Evolutionary conservation across 2,329 filamentous ascomycete species (phyloP).

Genomic region (Stenocarpella maydis): DNA sequence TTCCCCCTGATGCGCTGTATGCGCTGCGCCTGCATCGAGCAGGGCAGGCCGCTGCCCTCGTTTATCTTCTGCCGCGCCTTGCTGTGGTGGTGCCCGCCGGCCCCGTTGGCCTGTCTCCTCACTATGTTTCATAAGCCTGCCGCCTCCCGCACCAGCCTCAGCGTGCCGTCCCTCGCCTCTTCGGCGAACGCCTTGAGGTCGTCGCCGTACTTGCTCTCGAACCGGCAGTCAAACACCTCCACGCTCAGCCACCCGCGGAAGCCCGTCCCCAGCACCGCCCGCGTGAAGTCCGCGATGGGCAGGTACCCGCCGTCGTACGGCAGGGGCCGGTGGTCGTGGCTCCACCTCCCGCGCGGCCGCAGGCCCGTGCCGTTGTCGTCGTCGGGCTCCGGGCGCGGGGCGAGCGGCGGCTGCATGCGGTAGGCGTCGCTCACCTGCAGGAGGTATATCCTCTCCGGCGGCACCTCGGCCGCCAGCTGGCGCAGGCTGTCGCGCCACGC

Average conservation of each 20-base stretch:
- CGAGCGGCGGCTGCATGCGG: constrained; percentile 64
- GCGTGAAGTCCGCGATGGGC: constrained; percentile 70
- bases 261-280: constrained; percentile 72
- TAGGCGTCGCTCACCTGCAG: constrained; percentile 81
- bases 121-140: not conserved
- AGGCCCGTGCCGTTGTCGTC: constrained; percentile 61
- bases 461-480: constrained; percentile 64
- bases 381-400: constrained; percentile 46
- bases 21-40: not conserved
- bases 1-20: constrained; percentile 2
- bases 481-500: constrained; percentile 63
- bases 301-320: constrained; percentile 77
- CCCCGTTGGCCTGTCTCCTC: not conserved
- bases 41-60: not conserved
- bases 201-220: constrained; percentile 44
- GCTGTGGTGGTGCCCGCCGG: not conserved
- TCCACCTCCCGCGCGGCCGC: constrained; percentile 73
- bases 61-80: too few species aligned
- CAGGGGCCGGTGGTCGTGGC: constrained; percentile 73
- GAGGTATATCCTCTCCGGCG: constrained; percentile 75
- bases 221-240: constrained; percentile 45
- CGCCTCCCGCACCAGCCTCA: constrained; percentile 27
- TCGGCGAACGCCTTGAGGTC: constrained; percentile 41
- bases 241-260: constrained; percentile 43
- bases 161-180: constrained; percentile 37